These are phyloP conservation scores for Hypoxylon fragiforme DNA, from an alignment of 495 filamentous ascomycete species.

Conservation along the genomic window DNA sequence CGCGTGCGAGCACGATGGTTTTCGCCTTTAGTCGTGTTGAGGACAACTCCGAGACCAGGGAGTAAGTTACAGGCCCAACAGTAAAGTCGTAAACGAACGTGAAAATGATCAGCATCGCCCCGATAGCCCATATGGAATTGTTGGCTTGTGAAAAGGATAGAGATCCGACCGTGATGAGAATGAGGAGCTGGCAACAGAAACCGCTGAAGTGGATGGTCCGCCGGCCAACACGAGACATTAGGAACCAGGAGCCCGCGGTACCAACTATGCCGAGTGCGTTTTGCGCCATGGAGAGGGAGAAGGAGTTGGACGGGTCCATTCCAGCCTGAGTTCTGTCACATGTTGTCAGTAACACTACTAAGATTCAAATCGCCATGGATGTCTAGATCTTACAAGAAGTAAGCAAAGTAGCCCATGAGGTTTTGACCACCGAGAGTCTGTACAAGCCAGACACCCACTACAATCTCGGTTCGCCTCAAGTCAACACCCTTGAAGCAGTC, in stretches of 20 bases:
- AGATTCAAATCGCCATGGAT: not conserved
- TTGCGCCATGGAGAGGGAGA: constrained; percentile 45
- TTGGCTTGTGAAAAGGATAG: constrained; percentile 31
- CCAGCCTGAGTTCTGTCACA: constrained; percentile 59
- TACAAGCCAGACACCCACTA: constrained; percentile 66
- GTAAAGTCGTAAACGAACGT: constrained; percentile 59
- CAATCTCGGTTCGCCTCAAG: constrained; percentile 67
- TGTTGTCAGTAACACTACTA: not conserved
- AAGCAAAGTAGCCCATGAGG: constrained; percentile 70
- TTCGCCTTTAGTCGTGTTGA: constrained; percentile 58
- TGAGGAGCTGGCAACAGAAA: constrained; percentile 38
- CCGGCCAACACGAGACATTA: constrained; percentile 53
- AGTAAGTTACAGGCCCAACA: constrained; percentile 60
- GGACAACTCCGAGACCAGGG: constrained; percentile 57
- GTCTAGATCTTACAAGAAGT: constrained; percentile 56
- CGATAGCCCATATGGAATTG: constrained; percentile 43
- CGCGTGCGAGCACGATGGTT: constrained; percentile 58
- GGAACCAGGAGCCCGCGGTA: constrained; percentile 55
- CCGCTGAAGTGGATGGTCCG: constrained; percentile 56
- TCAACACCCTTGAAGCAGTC: constrained; percentile 71
- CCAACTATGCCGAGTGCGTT: constrained; percentile 56
- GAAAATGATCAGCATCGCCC: constrained; percentile 54
- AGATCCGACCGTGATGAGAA: constrained; percentile 46
- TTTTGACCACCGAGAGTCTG: constrained; percentile 69
- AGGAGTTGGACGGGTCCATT: constrained; percentile 56